Conservation (phyloP, 2,329 filamentous ascomycete species). For the Blastomyces silverae region DNA sequence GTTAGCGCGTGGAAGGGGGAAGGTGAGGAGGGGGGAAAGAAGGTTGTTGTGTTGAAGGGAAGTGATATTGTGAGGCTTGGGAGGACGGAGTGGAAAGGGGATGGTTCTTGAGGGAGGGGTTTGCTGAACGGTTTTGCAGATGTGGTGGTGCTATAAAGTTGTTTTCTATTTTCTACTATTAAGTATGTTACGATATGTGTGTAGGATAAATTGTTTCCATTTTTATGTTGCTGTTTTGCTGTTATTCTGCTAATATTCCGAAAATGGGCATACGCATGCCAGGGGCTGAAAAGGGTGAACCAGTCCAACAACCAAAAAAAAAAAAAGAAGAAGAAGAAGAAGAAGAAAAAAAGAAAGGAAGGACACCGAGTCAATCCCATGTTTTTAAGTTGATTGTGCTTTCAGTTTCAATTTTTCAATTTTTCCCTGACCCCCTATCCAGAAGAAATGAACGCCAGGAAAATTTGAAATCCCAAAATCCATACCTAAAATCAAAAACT, state of each 20-base stretch:
- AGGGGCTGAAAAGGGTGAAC: not conserved
- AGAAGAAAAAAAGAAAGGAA: not conserved
- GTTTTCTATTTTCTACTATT: not conserved
- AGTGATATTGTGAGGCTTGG: conserved; percentile 35
- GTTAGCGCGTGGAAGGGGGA: conserved; percentile 37
- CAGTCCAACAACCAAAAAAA: not conserved
- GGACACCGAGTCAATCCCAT: no score
- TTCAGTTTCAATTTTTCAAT: not conserved
- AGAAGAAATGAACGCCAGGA: not conserved
- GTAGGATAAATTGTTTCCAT: not conserved
- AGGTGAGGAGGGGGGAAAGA: conserved; percentile 35
- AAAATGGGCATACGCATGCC: not conserved
- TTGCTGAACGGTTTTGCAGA: not conserved
- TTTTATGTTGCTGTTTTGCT: not conserved
- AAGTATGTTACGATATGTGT: not conserved
- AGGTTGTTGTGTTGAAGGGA: conserved; percentile 36
- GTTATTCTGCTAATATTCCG: not conserved
- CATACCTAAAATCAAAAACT: not conserved
- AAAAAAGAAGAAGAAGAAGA: not conserved
- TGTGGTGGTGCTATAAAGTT: not conserved
- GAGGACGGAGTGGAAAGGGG: conserved; percentile 25
- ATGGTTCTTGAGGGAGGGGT: not conserved
- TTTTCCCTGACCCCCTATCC: not conserved
- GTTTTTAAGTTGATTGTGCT: not conserved
- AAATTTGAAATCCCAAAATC: not conserved